These are phyloP conservation scores for Apiospora aurea DNA, from an alignment of 2,329 filamentous ascomycete genomes.

Conservation along the genomic window DNA sequence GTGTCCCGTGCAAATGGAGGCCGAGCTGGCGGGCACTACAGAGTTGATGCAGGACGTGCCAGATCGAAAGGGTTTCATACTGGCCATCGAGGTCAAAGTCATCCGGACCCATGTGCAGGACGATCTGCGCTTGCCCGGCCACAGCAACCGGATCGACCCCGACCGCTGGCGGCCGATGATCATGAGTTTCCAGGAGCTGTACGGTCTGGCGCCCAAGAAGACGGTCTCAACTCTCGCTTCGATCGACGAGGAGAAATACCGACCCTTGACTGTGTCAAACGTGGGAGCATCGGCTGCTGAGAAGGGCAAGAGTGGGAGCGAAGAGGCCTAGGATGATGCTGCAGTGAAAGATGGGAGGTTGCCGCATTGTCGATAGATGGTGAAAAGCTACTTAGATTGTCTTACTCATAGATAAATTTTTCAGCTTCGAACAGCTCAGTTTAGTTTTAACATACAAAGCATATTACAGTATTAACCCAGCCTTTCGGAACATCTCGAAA, in stretches of 20 bases:
- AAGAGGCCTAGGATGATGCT: neutral
- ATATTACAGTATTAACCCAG: slow-evolving; percentile 44
- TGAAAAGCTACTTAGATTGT: too few relatives aligned
- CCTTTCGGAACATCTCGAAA: slow-evolving; percentile 50
- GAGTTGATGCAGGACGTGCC: slow-evolving; percentile 44
- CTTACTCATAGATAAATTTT: too few relatives aligned
- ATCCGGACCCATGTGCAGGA: slow-evolving; percentile 44
- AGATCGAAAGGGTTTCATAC: slow-evolving; percentile 38
- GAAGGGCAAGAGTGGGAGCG: neutral
- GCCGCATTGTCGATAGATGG: too few relatives aligned
- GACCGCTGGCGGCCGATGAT: slow-evolving; percentile 53
- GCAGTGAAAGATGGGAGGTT: neutral
- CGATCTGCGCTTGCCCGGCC: slow-evolving; percentile 44
- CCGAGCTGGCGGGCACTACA: slow-evolving; percentile 43
- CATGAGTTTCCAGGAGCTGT: slow-evolving; percentile 53
- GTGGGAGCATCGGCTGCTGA: neutral
- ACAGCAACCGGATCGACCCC: slow-evolving; percentile 49
- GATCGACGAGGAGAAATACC: slow-evolving; percentile 44
- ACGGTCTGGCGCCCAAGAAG: slow-evolving; percentile 41
- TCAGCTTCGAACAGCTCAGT: too few relatives aligned
- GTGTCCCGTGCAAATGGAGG: slow-evolving; percentile 53
- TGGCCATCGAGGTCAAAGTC: slow-evolving; percentile 47
- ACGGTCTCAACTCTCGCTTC: slow-evolving; percentile 35
- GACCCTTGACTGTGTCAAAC: neutral
- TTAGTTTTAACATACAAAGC: too few relatives aligned